Conservation (phyloP, 192 early-diverging fungal species). For the Entophlyctis helioformis region DNA sequence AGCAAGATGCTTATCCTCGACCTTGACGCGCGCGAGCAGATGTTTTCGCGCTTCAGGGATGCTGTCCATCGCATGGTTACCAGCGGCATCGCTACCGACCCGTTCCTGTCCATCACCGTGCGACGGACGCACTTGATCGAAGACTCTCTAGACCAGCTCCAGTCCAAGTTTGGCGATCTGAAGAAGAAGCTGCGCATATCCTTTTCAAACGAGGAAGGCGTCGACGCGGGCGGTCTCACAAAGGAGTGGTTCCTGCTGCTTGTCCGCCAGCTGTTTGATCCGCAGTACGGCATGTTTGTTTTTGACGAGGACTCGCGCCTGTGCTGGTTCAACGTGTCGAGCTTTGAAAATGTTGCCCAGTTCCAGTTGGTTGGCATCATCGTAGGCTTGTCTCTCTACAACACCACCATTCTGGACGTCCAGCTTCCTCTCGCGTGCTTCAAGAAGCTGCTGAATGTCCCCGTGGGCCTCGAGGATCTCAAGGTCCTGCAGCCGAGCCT, state of each 20-base stretch:
- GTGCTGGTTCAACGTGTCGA: slow-evolving; percentile 64
- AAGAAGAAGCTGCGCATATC: slow-evolving; percentile 41
- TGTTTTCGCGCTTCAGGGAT: slow-evolving; percentile 18
- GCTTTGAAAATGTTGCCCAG: slow-evolving; percentile 50
- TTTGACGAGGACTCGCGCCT: slow-evolving; percentile 72
- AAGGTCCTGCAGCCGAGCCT: slow-evolving; percentile 63
- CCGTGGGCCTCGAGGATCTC: slow-evolving; percentile 61
- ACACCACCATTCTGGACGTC: slow-evolving; percentile 81
- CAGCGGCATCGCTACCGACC: slow-evolving; percentile 30
- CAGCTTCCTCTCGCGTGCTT: slow-evolving; percentile 77
- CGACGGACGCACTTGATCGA: slow-evolving; percentile 30
- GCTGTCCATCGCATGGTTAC: slow-evolving; percentile 30
- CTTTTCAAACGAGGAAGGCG: slow-evolving; percentile 45
- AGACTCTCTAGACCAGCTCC: slow-evolving; percentile 40
- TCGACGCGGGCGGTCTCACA: slow-evolving; percentile 88
- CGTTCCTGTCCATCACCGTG: slow-evolving; percentile 35
- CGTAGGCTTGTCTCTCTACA: slow-evolving; percentile 85
- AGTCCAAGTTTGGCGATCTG: slow-evolving; percentile 29
- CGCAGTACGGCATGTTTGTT: slow-evolving; percentile 70
- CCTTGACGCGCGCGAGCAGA: slow-evolving; percentile 4
- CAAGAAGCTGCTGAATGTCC: slow-evolving; percentile 70
- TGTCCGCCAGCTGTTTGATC: slow-evolving; percentile 76
- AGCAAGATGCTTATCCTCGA: slow-evolving; percentile 24
- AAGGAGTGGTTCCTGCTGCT: slow-evolving; percentile 91
- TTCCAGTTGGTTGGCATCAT: slow-evolving; percentile 79